phyloP scores from a whole-genome alignment of 768 basidiomycete genomes.

The Pseudohyphozyma bogoriensis region DNA sequence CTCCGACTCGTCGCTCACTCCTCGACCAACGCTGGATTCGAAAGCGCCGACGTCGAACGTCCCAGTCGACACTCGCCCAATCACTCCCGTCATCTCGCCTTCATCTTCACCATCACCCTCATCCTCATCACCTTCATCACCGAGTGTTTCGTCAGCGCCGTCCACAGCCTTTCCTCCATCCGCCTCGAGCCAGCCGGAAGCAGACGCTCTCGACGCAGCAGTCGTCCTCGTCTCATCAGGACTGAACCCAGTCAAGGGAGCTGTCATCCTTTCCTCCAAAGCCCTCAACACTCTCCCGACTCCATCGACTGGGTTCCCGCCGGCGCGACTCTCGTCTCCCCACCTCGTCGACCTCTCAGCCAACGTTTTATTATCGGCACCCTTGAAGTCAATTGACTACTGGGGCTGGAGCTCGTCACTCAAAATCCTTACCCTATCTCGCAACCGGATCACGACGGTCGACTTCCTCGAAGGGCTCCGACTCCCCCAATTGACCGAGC shows the following conservation, averaged over 20 bases:
- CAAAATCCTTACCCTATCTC: not conserved
- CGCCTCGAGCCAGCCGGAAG: not conserved
- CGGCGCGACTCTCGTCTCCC: not conserved
- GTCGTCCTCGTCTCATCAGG: not conserved
- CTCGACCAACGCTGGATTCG: too few relatives aligned
- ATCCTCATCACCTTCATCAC: too few relatives aligned
- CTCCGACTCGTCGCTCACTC: too few relatives aligned
- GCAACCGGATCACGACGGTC: not conserved
- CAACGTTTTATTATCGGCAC: not conserved
- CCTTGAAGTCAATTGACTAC: not conserved
- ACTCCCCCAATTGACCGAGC: not conserved
- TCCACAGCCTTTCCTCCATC: not conserved
- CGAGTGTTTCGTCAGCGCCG: too few relatives aligned
- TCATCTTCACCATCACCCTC: too few relatives aligned
- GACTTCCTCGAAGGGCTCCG: not conserved
- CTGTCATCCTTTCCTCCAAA: not conserved
- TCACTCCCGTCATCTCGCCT: too few relatives aligned
- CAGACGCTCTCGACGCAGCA: not conserved
- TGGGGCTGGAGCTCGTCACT: not conserved
- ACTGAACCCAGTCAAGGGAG: not conserved
- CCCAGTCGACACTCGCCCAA: too few relatives aligned
- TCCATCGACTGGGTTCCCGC: not conserved
- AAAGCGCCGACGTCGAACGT: too few relatives aligned
- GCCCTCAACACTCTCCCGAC: not conserved
- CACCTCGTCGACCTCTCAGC: not conserved